Evolutionary conservation across 345 rosid species (phyloP).

Genomic region (Citrus maxima): DNA sequence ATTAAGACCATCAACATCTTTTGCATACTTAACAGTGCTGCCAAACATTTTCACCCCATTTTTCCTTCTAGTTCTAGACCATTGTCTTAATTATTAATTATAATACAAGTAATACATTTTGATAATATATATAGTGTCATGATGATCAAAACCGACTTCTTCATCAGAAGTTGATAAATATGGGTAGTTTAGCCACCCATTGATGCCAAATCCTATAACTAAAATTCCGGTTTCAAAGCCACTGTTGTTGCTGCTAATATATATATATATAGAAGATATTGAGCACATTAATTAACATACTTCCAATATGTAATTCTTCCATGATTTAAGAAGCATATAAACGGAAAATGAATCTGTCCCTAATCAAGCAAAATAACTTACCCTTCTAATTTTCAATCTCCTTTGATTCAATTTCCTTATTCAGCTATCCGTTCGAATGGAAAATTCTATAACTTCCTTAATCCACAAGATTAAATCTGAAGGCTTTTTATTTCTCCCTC

Average conservation of each 20-base stretch:
- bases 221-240: not conserved
- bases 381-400: not conserved
- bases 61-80: too few relatives aligned
- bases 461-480: not conserved
- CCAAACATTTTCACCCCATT: too few relatives aligned
- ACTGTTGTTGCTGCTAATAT: not conserved
- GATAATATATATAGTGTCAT: too few relatives aligned
- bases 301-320: not conserved
- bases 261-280: too few relatives aligned
- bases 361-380: not conserved
- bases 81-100: too few relatives aligned
- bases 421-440: not conserved
- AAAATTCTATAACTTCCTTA: not conserved
- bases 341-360: not conserved
- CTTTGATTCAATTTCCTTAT: not conserved
- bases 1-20: too few relatives aligned
- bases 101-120: too few relatives aligned
- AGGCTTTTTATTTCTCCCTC: not conserved
- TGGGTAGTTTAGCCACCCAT: not conserved
- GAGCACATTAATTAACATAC: too few relatives aligned
- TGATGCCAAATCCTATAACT: not conserved
- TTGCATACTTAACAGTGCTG: too few relatives aligned
- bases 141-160: too few relatives aligned
- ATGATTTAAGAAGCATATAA: not conserved
- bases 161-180: too few relatives aligned